Evolutionary conservation across 352 stramenopile genomes (phyloP).

Genomic region (Globisporangium canariense): DNA sequence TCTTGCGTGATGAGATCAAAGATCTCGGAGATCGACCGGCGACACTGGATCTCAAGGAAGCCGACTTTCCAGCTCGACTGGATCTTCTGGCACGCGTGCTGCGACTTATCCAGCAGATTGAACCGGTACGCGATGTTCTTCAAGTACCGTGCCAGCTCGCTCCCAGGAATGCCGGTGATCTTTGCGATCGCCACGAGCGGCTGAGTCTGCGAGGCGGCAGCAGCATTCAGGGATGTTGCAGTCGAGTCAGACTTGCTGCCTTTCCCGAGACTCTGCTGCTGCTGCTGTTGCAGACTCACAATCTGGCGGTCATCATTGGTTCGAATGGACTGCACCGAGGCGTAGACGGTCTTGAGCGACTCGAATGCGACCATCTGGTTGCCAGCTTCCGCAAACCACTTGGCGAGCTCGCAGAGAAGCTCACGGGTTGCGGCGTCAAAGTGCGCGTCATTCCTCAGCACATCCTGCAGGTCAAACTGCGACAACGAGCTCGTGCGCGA

Average conservation of each 20-base stretch:
- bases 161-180: slow-evolving; percentile 32
- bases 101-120: slow-evolving; percentile 40
- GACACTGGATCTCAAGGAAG: slow-evolving; percentile 75
- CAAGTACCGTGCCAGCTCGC: slow-evolving; percentile 44
- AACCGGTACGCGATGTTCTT: slow-evolving; percentile 34
- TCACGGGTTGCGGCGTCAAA: slow-evolving; percentile 41
- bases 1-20: slow-evolving; percentile 55
- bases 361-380: slow-evolving; percentile 62
- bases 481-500: slow-evolving; percentile 17
- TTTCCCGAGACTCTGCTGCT: background rate
- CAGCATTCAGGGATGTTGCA: background rate
- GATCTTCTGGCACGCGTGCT: slow-evolving; percentile 61
- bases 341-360: slow-evolving; percentile 43
- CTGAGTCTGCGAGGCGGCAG: background rate
- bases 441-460: slow-evolving; percentile 34
- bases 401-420: slow-evolving; percentile 28
- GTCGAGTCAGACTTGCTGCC: background rate
- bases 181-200: slow-evolving; percentile 19
- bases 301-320: background rate
- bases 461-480: slow-evolving; percentile 47
- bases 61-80: slow-evolving; percentile 68
- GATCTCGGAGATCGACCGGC: slow-evolving; percentile 52
- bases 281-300: background rate
- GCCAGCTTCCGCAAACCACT: slow-evolving; percentile 46
- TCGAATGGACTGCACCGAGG: slow-evolving; percentile 38